A percentile compares a stretch with the other conserved stretches of the same genome.
Conservation (phyloP, 179 eudicot genomes). For the Dionaea muscipula region DNA sequence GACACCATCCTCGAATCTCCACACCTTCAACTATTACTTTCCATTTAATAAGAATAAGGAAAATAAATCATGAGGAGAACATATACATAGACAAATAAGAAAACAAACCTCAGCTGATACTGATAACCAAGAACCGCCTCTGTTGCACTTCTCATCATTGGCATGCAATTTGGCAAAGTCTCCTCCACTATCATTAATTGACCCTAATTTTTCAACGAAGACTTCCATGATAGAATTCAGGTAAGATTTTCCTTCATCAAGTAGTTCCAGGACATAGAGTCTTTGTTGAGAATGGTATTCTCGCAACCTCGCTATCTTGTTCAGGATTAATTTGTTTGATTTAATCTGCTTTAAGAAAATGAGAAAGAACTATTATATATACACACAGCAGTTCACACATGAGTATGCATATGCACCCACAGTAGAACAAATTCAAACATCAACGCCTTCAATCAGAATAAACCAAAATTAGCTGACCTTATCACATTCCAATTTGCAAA, state of each 20-base stretch:
- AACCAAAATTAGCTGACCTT: slow-evolving; percentile 35
- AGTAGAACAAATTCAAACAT: neutral
- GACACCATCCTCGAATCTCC: no score
- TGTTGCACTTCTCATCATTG: slow-evolving; percentile 12
- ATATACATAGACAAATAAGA: slow-evolving; percentile 3
- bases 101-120: slow-evolving; percentile 23
- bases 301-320: slow-evolving; percentile 43
- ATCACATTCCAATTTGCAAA: slow-evolving; percentile 44
- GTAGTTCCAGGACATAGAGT: slow-evolving; percentile 32
- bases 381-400: no score
- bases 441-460: slow-evolving; percentile 4
- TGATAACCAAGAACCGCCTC: slow-evolving; percentile 19
- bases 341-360: neutral
- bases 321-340: slow-evolving; percentile 17
- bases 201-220: slow-evolving; percentile 44
- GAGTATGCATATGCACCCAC: no score
- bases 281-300: slow-evolving; percentile 48
- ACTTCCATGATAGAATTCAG: slow-evolving; percentile 31
- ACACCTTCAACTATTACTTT: no score
- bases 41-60: no score
- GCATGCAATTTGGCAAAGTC: slow-evolving; percentile 17
- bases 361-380: neutral
- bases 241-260: slow-evolving; percentile 46
- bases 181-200: slow-evolving; percentile 15
- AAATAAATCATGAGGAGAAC: no score